Evolutionary conservation across 139 green algal species (phyloP).

Genomic region (Tetradesmus lagerheimii): DNA sequence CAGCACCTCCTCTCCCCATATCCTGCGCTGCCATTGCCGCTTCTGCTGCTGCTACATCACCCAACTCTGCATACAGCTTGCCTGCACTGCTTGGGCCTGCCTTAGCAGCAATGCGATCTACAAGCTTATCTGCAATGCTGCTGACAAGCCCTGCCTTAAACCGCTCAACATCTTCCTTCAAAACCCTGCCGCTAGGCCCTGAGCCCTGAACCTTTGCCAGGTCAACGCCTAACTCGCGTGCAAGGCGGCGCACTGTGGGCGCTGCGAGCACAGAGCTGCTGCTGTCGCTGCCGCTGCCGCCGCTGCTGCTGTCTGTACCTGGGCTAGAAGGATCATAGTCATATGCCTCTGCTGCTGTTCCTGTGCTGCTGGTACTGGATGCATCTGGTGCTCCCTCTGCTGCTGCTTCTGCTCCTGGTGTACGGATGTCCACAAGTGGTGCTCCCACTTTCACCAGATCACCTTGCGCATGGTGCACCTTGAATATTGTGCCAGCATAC

Average conservation of each 20-base stretch:
- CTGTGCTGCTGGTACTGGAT: slow-evolving; percentile 11
- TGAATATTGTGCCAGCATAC: slow-evolving; percentile 68
- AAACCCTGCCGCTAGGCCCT: slow-evolving; percentile 79
- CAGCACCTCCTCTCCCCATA: neutral
- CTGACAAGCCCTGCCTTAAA: slow-evolving; percentile 16
- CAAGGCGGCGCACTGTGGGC: slow-evolving; percentile 81
- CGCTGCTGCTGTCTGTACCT: slow-evolving; percentile 16
- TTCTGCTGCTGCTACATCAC: slow-evolving; percentile 3
- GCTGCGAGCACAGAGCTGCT: slow-evolving; percentile 63
- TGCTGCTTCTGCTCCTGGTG: slow-evolving; percentile 35
- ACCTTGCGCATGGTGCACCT: slow-evolving; percentile 71
- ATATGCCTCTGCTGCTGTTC: neutral
- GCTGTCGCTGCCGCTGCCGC: neutral
- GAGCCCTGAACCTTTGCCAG: slow-evolving; percentile 66
- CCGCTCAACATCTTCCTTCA: slow-evolving; percentile 69
- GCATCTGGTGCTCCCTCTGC: neutral
- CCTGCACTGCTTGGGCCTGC: neutral
- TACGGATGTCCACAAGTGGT: slow-evolving; percentile 77
- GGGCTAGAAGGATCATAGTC: neutral
- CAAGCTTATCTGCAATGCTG: slow-evolving; percentile 20
- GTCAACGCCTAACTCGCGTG: slow-evolving; percentile 74
- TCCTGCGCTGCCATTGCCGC: neutral
- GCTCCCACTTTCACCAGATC: slow-evolving; percentile 86
- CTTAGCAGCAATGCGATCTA: slow-evolving; percentile 1
- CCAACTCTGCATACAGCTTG: slow-evolving; percentile 13